These are phyloP conservation scores for Termitomyces sp. DNA, from an alignment of 768 basidiomycete genomes.

Conservation along the genomic window DNA sequence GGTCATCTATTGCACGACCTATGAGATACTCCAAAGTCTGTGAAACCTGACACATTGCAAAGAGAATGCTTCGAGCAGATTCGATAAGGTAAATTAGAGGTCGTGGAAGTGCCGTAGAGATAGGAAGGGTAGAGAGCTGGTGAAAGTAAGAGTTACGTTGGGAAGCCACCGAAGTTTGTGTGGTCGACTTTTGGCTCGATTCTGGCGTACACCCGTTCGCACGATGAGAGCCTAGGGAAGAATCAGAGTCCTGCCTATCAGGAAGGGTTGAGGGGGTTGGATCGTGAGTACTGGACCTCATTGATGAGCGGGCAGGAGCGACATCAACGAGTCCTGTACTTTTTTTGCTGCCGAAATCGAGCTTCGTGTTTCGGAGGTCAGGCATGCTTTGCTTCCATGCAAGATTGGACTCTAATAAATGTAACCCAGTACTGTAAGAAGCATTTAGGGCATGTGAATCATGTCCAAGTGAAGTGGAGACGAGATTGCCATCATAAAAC, in stretches of 20 bases:
- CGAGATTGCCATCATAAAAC: constrained; percentile 36
- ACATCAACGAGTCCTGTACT: constrained; percentile 18
- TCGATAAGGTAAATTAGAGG: constrained; percentile 71
- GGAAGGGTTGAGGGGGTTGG: constrained; percentile 33
- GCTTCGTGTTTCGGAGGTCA: constrained; percentile 59
- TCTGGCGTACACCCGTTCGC: constrained; percentile 22
- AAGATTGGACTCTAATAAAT: constrained; percentile 30
- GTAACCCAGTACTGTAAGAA: constrained; percentile 39
- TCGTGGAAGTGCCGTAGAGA: constrained; percentile 62
- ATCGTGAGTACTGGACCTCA: constrained; percentile 18
- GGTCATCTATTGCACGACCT: constrained; percentile 75
- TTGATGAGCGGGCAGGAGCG: constrained; percentile 2
- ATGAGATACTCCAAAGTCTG: constrained; percentile 86
- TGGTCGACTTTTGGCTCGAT: constrained; percentile 16
- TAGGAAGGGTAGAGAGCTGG: constrained; percentile 75
- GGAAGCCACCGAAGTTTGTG: constrained; percentile 54
- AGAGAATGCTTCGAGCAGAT: constrained; percentile 87
- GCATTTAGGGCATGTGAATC: constrained; percentile 43
- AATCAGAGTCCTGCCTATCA: constrained; percentile 43
- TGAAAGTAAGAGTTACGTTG: constrained; percentile 94
- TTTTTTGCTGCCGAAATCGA: constrained; percentile 26
- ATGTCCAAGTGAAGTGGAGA: constrained; percentile 11
- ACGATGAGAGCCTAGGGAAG: constrained; percentile 23
- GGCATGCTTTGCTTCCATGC: constrained; percentile 80
- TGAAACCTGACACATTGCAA: constrained; percentile 88